Percentiles rank a stretch among this genome's conserved stretches.
phyloP scores from a whole-genome alignment of 202 grass and related monocot genomes.

The Zoysia matrella region DNA sequence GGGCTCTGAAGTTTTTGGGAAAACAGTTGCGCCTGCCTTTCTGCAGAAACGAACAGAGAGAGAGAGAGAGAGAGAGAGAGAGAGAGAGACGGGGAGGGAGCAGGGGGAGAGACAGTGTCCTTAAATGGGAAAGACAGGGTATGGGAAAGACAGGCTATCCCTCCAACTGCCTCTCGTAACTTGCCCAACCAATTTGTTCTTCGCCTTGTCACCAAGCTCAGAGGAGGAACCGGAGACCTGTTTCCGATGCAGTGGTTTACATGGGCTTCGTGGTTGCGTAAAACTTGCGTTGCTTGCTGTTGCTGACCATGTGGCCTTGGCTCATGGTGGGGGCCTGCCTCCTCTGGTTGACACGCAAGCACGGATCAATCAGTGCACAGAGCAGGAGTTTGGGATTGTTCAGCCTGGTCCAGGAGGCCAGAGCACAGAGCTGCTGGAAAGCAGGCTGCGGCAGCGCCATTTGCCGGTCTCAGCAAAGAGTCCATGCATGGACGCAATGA shows the following conservation, averaged over 20 bases:
- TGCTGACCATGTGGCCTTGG: slow-evolving; percentile 49
- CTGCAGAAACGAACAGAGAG: too few relatives aligned
- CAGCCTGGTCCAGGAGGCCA: too few relatives aligned
- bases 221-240: slow-evolving; percentile 19
- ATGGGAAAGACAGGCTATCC: slow-evolving; percentile 62
- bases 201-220: slow-evolving; percentile 60
- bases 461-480: too few relatives aligned
- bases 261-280: too few relatives aligned
- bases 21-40: too few relatives aligned
- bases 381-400: not conserved
- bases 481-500: too few relatives aligned
- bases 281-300: too few relatives aligned
- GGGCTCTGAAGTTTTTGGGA: too few relatives aligned
- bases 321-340: slow-evolving; percentile 25
- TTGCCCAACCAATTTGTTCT: slow-evolving; percentile 67
- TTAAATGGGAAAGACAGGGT: slow-evolving; percentile 48
- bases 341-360: slow-evolving; percentile 17
- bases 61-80: too few relatives aligned
- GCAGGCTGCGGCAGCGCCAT: not conserved
- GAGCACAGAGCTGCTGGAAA: too few relatives aligned
- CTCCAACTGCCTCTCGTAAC: slow-evolving; percentile 60
- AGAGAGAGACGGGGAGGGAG: not conserved
- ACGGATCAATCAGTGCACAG: too few relatives aligned
- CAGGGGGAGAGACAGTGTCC: slow-evolving; percentile 22
- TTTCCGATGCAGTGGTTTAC: slow-evolving; percentile 31